Conservation (phyloP, 2,329 filamentous ascomycete species). For the Botryosphaeria dothidea region DNA sequence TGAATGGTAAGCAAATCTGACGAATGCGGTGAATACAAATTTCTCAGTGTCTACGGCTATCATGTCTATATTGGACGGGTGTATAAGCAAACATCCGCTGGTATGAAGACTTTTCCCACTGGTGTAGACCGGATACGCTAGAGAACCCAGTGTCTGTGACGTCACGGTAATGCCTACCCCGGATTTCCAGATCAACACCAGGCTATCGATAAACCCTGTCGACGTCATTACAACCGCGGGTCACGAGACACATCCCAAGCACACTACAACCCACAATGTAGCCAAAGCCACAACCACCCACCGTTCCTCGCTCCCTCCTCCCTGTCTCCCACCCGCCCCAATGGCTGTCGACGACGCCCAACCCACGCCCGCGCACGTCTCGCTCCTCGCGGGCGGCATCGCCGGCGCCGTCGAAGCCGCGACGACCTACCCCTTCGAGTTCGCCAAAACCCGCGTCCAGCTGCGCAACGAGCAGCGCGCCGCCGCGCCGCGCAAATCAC, state of each 20-base stretch:
- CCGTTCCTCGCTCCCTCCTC: background rate
- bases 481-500: background rate
- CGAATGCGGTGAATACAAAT: too few relatives aligned
- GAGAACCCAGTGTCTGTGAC: background rate
- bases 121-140: too few relatives aligned
- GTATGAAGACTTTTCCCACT: too few relatives aligned
- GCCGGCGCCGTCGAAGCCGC: conserved; percentile 42
- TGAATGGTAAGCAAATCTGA: too few relatives aligned
- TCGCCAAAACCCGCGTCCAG: conserved; percentile 66
- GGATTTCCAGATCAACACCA: background rate
- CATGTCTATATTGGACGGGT: too few relatives aligned
- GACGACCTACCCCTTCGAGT: conserved; percentile 62
- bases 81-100: too few relatives aligned
- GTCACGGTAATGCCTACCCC: background rate
- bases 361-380: conserved; percentile 25
- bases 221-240: background rate
- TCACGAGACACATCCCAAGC: background rate
- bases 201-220: background rate
- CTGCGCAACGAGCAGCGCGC: conserved; percentile 43
- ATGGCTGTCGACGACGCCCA: background rate
- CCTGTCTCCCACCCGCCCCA: background rate
- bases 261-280: background rate
- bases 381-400: conserved; percentile 39
- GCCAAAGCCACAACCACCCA: background rate
- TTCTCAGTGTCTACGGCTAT: too few relatives aligned